These are phyloP conservation scores for Suillus subalutaceus DNA, from an alignment of 768 basidiomycete species.

Conservation along the genomic window DNA sequence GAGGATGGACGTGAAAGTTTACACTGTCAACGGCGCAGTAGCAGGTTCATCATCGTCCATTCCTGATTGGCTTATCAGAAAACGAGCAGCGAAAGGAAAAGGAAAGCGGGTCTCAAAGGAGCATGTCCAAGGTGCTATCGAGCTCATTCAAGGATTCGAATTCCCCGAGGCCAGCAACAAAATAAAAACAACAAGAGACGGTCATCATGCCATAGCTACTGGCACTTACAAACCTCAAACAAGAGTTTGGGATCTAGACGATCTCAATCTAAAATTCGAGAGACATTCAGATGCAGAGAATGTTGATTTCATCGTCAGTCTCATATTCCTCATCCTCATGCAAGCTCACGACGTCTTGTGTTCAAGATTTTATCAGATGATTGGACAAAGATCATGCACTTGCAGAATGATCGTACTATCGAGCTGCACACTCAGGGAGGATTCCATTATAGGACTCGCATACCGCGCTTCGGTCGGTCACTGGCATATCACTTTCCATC, in stretches of 20 bases:
- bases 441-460: constrained; percentile 88
- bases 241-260: constrained; percentile 92
- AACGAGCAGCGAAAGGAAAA: constrained; percentile 62
- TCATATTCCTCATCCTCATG: not conserved
- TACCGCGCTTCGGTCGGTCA: constrained; percentile 92
- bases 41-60: constrained; percentile 87
- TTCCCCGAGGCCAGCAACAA: constrained; percentile 96
- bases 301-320: constrained; percentile 90
- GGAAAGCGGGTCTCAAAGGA: constrained; percentile 70
- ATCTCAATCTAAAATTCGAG: constrained; percentile 93
- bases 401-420: constrained; percentile 94
- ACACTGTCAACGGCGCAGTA: constrained; percentile 93
- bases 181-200: constrained; percentile 89
- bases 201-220: constrained; percentile 90
- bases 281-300: constrained; percentile 96
- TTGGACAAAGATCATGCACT: constrained; percentile 98
- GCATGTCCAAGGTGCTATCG: constrained; percentile 81
- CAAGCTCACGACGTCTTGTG: not conserved
- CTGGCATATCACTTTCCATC: constrained; percentile 93
- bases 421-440: constrained; percentile 95
- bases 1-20: constrained; percentile 66
- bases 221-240: constrained; percentile 99
- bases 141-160: constrained; percentile 94
- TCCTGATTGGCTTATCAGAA: constrained; percentile 91
- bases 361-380: constrained; percentile 90